These are phyloP conservation scores for Agapanthus africanus DNA, from an alignment of 106 monocot species.

Conservation along the genomic window DNA sequence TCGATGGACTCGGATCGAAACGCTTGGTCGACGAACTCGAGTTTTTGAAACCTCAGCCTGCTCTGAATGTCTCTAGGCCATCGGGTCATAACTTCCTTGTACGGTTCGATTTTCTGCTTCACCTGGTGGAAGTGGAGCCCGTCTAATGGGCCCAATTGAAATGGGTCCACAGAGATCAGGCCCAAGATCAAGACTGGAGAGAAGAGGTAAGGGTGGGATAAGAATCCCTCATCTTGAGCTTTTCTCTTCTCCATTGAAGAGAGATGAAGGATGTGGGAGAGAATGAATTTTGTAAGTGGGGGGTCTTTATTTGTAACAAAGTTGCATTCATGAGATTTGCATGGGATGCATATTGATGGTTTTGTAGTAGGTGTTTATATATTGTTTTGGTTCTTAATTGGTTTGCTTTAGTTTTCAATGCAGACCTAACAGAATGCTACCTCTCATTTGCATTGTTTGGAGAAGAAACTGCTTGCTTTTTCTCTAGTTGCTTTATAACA, in stretches of 20 bases:
- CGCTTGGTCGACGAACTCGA: constrained; percentile 66
- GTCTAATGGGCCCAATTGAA: constrained; percentile 42
- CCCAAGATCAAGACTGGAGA: constrained; percentile 24
- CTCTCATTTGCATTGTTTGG: no score
- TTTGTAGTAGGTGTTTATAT: no score
- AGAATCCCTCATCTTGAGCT: constrained; percentile 15
- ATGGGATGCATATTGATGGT: no score
- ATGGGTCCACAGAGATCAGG: constrained; percentile 51
- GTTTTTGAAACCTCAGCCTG: constrained; percentile 43
- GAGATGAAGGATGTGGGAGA: no score
- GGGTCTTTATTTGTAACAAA: no score
- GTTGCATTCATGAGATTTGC: no score
- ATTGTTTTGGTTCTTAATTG: no score
- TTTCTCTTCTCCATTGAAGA: constrained; percentile 1
- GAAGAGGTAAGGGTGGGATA: constrained; percentile 35
- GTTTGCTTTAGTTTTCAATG: no score
- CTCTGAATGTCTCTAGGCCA: constrained; percentile 65
- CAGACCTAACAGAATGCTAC: no score
- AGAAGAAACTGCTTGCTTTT: no score
- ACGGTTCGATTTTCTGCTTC: constrained; percentile 44
- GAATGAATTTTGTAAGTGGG: no score
- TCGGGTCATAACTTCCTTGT: constrained; percentile 49
- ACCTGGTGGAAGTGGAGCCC: constrained; percentile 43
- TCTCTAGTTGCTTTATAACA: no score
- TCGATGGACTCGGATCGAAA: constrained; percentile 91